Percentiles rank a stretch among this genome's conserved stretches.
phyloP scores from a whole-genome alignment of 179 eudicot species.

The Heliamphora pulchella region DNA sequence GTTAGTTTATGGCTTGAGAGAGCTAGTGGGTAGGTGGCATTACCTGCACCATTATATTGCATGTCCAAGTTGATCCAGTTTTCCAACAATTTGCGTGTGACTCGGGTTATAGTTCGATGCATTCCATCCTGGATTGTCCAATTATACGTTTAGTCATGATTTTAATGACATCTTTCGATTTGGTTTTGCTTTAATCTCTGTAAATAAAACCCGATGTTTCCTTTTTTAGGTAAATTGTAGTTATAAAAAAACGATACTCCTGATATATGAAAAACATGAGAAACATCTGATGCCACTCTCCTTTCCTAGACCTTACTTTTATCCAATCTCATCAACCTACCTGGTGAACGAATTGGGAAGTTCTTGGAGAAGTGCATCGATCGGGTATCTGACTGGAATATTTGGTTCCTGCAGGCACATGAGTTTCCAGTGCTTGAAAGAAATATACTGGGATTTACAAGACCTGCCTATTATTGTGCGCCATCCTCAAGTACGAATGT shows the following conservation, averaged over 20 bases:
- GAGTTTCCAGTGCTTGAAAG: conserved; percentile 64
- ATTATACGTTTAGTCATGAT: background rate
- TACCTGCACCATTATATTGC: too few relatives aligned
- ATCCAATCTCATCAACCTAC: conserved; percentile 11
- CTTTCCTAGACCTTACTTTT: background rate
- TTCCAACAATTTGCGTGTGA: background rate
- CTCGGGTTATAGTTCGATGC: background rate
- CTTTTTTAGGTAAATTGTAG: background rate
- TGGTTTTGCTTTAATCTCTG: background rate
- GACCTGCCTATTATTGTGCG: conserved; percentile 47
- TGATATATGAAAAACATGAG: too few relatives aligned
- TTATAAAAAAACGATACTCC: background rate
- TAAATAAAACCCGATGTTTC: too few relatives aligned
- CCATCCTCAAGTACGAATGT: conserved; percentile 39
- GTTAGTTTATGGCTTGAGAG: background rate
- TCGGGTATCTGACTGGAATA: conserved; percentile 43
- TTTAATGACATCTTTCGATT: background rate
- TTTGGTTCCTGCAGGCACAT: conserved; percentile 81
- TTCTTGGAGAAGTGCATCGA: background rate
- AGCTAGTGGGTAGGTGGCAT: too few relatives aligned
- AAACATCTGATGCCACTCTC: background rate
- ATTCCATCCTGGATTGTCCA: background rate
- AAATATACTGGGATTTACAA: conserved; percentile 43
- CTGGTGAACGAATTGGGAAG: conserved; percentile 9
- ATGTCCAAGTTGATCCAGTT: background rate